These are phyloP conservation scores for Bremia lactucae DNA, from an alignment of 352 stramenopile genomes.

Conservation along the genomic window DNA sequence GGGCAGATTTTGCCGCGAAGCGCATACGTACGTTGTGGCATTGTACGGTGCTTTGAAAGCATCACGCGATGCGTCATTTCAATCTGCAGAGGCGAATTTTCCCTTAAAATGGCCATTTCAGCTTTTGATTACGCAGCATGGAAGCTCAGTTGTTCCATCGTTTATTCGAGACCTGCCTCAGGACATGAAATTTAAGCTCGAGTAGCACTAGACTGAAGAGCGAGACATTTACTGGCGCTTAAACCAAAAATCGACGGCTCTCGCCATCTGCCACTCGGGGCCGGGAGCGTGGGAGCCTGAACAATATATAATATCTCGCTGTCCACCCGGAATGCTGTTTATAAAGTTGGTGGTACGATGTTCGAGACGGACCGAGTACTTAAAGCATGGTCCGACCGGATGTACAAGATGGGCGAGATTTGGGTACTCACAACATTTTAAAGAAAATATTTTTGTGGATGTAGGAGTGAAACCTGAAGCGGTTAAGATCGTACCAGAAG, in stretches of 20 bases:
- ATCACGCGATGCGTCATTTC: slow-evolving; percentile 1
- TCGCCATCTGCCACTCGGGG: slow-evolving; percentile 89
- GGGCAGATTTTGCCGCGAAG: slow-evolving; percentile 89
- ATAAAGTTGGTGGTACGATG: slow-evolving; percentile 87
- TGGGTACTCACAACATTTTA: slow-evolving; percentile 88
- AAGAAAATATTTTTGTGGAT: slow-evolving; percentile 54
- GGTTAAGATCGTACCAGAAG: slow-evolving; percentile 74
- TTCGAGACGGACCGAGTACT: slow-evolving; percentile 92
- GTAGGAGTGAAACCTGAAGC: slow-evolving; percentile 39
- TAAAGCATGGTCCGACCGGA: slow-evolving; percentile 74
- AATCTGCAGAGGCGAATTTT: background rate
- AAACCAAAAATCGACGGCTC: slow-evolving; percentile 22
- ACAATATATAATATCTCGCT: slow-evolving; percentile 56
- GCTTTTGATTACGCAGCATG: slow-evolving; percentile 55
- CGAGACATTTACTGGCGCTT: slow-evolving; percentile 54
- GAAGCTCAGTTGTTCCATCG: slow-evolving; percentile 48
- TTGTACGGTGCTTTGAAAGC: slow-evolving; percentile 28
- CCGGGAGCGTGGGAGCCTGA: slow-evolving; percentile 86
- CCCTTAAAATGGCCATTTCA: slow-evolving; percentile 24
- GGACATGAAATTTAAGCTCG: slow-evolving; percentile 31
- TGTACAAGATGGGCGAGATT: slow-evolving; percentile 90
- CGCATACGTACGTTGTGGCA: slow-evolving; percentile 75
- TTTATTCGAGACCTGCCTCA: slow-evolving; percentile 55
- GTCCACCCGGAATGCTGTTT: slow-evolving; percentile 42
- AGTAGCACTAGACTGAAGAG: slow-evolving; percentile 69